Base-by-base conservation (phyloP, 352 stramenopile genomes). In the Globisporangium megalacanthum region DNA sequence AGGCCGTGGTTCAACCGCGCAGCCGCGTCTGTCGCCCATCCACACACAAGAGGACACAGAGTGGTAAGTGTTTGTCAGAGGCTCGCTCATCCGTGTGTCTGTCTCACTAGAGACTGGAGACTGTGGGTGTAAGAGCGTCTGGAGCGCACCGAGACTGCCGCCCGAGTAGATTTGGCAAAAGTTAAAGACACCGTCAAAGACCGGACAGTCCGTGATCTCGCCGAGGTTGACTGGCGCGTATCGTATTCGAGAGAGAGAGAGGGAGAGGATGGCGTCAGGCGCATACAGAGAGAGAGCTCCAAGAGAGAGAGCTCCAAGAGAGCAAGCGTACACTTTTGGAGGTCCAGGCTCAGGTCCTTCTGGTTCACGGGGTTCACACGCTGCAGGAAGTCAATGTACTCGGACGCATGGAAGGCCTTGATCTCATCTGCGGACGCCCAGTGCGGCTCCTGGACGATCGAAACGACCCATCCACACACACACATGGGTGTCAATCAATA, bases 161-260 rank as follows among this genome's bases (percentile, higher is more conserved):
- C 97, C 97, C 1, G 96, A 94, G 65, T 99, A 99, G 35, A 99
- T 86, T 57, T 97, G 89, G 58, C 94, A 99, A 70, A 99, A 99
- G 66, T 99, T 93, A 67, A 98, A 99, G 19, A 99, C 82, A 35
- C 96, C 97, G 72, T 99, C 96, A 69, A 99, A 99, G 11, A 99
- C 90, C 0, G 97, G 97, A 75, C 97, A 99, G 75, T 99, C 97
- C 8, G 93, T 98, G 52, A 92, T 84, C 62, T 99, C 96, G 8
- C 96, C 97, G 29, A 98, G 79, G 69, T 98, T 98, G 75, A 98
- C 97, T 95, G 56, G 36, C 41, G 11, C 11, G 29, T 11, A 29
- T 1, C 14, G 20, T 35, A 10, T 17, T 1, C 3, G n/a, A 41
- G 39, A 50, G 17, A 45, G 5, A n/a, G 9, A 7, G n/a, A 17